Evolutionary conservation across 176 grass and related monocot genomes (phyloP).

Genomic region (Rhynchospora breviuscula): DNA sequence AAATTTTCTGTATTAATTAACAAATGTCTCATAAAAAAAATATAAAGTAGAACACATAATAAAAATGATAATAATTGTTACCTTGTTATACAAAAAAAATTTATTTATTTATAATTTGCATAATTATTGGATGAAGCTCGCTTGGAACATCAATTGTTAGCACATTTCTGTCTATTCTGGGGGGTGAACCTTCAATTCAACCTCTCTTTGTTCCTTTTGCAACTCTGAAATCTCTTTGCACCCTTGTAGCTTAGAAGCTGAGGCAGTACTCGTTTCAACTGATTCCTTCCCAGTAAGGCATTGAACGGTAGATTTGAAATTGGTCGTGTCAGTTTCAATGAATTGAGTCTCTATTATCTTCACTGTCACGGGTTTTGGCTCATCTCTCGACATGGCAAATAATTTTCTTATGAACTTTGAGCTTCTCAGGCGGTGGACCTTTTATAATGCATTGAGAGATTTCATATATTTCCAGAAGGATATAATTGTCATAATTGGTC

Average conservation of each 20-base stretch:
- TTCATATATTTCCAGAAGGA: too few species aligned
- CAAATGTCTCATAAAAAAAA: background rate
- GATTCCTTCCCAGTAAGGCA: constrained; percentile 47
- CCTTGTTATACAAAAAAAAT: background rate
- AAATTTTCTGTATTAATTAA: background rate
- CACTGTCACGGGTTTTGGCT: constrained; percentile 28
- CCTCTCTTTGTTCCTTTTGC: background rate
- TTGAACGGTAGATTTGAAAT: constrained; percentile 67
- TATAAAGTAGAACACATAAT: background rate
- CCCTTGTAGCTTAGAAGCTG: background rate
- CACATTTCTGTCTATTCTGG: background rate
- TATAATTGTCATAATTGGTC: background rate
- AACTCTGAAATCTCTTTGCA: background rate
- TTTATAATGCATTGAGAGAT: background rate
- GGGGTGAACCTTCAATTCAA: background rate
- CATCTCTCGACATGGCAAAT: constrained; percentile 39
- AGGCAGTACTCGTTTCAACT: background rate
- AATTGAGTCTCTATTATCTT: constrained; percentile 71
- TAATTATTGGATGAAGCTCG: background rate
- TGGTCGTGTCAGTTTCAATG: constrained; percentile 47
- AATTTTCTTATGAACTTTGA: background rate
- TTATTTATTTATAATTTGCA: background rate
- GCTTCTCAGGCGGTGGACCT: background rate
- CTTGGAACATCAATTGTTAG: background rate
- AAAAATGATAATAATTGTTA: background rate